phyloP scores from a whole-genome alignment of 2,329 filamentous ascomycete genomes.

The Ophiocordyceps polyrhachis-furcata region DNA sequence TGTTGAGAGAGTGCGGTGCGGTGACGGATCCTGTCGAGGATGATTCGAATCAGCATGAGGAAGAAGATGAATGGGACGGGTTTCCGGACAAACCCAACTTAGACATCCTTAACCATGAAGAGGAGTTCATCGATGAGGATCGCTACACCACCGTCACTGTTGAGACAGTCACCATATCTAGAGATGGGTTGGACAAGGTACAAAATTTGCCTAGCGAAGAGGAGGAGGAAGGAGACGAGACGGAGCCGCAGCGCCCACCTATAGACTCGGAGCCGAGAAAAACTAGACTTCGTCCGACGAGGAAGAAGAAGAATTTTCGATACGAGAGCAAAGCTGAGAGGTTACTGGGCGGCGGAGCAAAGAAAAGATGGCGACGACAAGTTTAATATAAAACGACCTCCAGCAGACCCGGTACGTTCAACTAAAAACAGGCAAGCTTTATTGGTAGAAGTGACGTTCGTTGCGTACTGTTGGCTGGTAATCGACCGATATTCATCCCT shows the following conservation, averaged over 20 bases:
- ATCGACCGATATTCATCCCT: conserved; percentile 9
- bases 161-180: conserved; percentile 66
- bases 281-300: conserved; percentile 12
- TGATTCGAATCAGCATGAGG: conserved; percentile 20
- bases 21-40: conserved; percentile 20
- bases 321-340: conserved; percentile 83
- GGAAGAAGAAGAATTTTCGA: conserved; percentile 71
- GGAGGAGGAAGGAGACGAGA: conserved; percentile 18
- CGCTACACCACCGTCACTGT: conserved; percentile 90
- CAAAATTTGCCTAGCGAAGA: conserved; percentile 10
- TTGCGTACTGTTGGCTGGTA: conserved; percentile 12
- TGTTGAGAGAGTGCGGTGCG: conserved; percentile 42
- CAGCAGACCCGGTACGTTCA: conserved; percentile 9
- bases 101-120: conserved; percentile 55
- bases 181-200: conserved; percentile 47
- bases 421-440: conserved; percentile 10
- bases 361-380: conserved; percentile 29
- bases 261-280: conserved; percentile 12
- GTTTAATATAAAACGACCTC: background rate
- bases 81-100: conserved; percentile 32
- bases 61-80: conserved; percentile 43
- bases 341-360: conserved; percentile 53
- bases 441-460: conserved; percentile 12
- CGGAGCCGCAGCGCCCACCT: conserved; percentile 10
- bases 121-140: conserved; percentile 93